Conservation (phyloP, 768 basidiomycete genomes). For the Sarcomyxa edulis region DNA sequence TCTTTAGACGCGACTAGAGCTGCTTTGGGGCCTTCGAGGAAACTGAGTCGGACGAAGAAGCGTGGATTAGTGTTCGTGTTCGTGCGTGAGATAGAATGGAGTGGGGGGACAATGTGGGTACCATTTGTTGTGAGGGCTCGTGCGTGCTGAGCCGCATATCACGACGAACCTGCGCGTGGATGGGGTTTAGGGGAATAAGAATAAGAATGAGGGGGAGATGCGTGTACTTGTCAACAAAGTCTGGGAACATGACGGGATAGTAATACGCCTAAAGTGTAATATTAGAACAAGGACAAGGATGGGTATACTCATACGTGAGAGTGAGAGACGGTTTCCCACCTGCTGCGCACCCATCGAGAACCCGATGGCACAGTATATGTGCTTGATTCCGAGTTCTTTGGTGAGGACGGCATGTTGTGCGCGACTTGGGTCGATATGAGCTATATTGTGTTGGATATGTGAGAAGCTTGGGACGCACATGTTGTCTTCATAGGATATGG, state of each 20-base stretch:
- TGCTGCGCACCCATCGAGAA: constrained; percentile 61
- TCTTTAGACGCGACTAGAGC: constrained; percentile 50
- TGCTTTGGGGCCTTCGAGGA: constrained; percentile 55
- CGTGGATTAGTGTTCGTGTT: neutral
- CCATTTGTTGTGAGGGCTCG: constrained; percentile 53
- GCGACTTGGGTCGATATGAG: constrained; percentile 25
- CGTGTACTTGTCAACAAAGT: constrained; percentile 43
- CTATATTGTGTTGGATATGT: neutral
- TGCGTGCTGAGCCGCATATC: constrained; percentile 51
- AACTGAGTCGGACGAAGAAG: constrained; percentile 25
- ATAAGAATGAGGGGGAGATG: neutral
- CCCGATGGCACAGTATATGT: constrained; percentile 42
- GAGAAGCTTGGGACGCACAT: constrained; percentile 29
- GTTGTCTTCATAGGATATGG: constrained; percentile 53
- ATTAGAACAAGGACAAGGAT: neutral
- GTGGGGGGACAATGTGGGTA: constrained; percentile 14
- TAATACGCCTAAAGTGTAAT: constrained; percentile 39
- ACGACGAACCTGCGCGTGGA: constrained; percentile 35
- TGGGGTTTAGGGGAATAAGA: neutral
- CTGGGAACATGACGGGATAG: constrained; percentile 52
- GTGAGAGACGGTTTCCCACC: constrained; percentile 16
- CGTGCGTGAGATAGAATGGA: neutral
- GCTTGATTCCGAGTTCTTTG: constrained; percentile 36
- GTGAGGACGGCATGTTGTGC: constrained; percentile 52
- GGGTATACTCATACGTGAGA: neutral